A percentile compares a stretch with the other conserved stretches of the same genome.
Evolutionary conservation across 1,284 basidiomycete genomes (phyloP).

Genomic region (Tilletiopsis washingtonensis): DNA sequence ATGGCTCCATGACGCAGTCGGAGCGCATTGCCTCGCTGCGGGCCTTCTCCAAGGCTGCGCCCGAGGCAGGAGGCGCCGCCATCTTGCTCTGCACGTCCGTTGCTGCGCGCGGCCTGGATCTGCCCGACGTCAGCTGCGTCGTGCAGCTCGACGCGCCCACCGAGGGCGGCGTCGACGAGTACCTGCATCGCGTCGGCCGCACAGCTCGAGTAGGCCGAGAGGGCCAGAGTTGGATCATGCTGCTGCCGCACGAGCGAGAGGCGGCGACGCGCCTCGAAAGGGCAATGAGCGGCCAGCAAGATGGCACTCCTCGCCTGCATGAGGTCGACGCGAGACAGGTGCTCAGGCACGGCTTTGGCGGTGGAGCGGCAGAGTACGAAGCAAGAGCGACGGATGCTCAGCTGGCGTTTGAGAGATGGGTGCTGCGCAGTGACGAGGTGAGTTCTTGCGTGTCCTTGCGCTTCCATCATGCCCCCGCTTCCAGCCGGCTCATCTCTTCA

Average conservation of each 20-base stretch:
- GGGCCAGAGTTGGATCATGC: constrained; percentile 86
- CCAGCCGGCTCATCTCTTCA: too few relatives aligned
- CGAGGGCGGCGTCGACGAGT: constrained; percentile 91
- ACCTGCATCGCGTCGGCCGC: constrained; percentile 91
- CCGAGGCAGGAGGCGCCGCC: constrained; percentile 41
- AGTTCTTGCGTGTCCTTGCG: too few relatives aligned
- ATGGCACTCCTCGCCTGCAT: neutral
- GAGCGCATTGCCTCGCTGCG: constrained; percentile 74
- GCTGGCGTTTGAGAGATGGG: constrained; percentile 90
- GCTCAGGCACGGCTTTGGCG: constrained; percentile 65
- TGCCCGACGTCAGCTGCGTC: constrained; percentile 87
- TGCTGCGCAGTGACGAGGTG: constrained; percentile 65
- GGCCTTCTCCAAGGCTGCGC: constrained; percentile 58
- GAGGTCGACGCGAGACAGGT: neutral
- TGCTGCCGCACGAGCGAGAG: constrained; percentile 52
- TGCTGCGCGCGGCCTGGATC: constrained; percentile 91
- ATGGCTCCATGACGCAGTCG: constrained; percentile 78
- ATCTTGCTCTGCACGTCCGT: constrained; percentile 92
- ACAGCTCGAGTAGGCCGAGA: constrained; percentile 86
- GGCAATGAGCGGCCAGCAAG: neutral
- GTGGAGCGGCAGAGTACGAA: constrained; percentile 68
- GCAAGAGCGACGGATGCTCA: constrained; percentile 91
- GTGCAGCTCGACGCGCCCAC: constrained; percentile 96
- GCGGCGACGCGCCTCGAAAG: constrained; percentile 28
- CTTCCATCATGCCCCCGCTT: too few relatives aligned